A percentile compares a stretch with the other conserved stretches of the same genome.
Evolutionary conservation across 2,329 filamentous ascomycete species (phyloP).

Genomic region (Claviceps sp.): DNA sequence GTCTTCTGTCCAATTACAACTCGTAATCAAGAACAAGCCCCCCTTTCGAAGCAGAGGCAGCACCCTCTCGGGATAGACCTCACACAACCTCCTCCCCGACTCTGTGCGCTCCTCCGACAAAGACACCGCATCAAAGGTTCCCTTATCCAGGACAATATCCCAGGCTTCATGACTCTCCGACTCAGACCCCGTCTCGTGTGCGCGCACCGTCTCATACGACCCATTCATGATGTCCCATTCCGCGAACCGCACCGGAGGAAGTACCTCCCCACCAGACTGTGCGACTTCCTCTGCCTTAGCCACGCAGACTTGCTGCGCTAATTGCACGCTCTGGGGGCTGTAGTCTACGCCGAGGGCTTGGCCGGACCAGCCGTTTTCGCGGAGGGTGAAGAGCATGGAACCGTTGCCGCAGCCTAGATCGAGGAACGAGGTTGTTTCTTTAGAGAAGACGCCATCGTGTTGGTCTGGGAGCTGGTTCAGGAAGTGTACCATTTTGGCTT

Average conservation of each 20-base stretch:
- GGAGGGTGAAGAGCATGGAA: constrained; percentile 71
- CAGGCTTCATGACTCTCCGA: constrained; percentile 39
- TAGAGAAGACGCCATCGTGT: background rate
- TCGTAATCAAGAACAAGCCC: constrained; percentile 74
- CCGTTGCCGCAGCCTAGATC: constrained; percentile 94
- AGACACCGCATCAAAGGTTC: constrained; percentile 90
- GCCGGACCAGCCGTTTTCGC: constrained; percentile 50
- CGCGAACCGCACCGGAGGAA: constrained; percentile 25
- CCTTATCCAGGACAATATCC: constrained; percentile 93
- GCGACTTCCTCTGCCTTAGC: constrained; percentile 10
- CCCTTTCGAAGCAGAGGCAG: constrained; percentile 53
- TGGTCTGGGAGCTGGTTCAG: constrained; percentile 30
- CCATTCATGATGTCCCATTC: constrained; percentile 52
- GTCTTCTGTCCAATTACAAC: constrained; percentile 94
- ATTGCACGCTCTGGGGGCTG: constrained; percentile 55
- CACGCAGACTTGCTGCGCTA: constrained; percentile 53
- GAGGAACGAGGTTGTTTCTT: constrained; percentile 46
- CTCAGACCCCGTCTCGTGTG: constrained; percentile 4
- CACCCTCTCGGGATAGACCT: constrained; percentile 61
- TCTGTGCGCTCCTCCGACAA: constrained; percentile 45
- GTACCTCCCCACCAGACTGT: too few species aligned
- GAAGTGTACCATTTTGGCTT: constrained; percentile 63
- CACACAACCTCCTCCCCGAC: constrained; percentile 49
- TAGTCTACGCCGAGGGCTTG: constrained; percentile 82
- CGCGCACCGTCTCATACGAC: constrained; percentile 20